Evolutionary conservation across 2,329 filamentous ascomycete species (phyloP).

Genomic region (Ophiocordyceps camponoti-saundersi): DNA sequence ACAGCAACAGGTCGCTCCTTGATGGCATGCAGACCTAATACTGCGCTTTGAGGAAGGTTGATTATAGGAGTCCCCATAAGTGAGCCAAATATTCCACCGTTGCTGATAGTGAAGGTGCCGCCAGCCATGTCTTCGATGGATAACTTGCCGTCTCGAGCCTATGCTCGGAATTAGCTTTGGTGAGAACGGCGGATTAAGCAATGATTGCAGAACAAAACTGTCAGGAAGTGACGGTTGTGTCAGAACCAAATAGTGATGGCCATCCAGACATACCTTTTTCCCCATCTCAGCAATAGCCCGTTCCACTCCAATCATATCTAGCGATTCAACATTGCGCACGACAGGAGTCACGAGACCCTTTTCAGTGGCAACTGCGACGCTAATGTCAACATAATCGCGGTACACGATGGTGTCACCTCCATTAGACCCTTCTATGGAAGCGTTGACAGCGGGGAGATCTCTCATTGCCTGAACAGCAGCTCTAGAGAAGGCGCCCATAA

Average conservation of each 20-base stretch:
- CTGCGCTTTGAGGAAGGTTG: slow-evolving; percentile 85
- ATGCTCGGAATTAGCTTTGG: neutral
- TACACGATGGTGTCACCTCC: slow-evolving; percentile 97
- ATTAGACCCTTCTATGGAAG: slow-evolving; percentile 88
- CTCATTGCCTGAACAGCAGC: slow-evolving; percentile 85
- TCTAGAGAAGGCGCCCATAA: slow-evolving; percentile 95
- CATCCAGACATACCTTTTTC: slow-evolving; percentile 54
- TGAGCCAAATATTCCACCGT: slow-evolving; percentile 91
- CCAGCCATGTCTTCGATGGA: slow-evolving; percentile 99
- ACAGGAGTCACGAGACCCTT: slow-evolving; percentile 96
- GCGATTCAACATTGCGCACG: slow-evolving; percentile 76
- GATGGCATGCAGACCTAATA: slow-evolving; percentile 87
- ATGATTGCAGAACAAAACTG: too few species aligned
- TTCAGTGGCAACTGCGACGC: slow-evolving; percentile 90
- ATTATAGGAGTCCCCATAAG: slow-evolving; percentile 97
- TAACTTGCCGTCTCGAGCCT: slow-evolving; percentile 89
- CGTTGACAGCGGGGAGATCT: slow-evolving; percentile 87
- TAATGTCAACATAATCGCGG: slow-evolving; percentile 94
- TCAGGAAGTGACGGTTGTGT: neutral
- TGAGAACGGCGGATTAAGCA: too few species aligned
- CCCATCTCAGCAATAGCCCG: slow-evolving; percentile 82
- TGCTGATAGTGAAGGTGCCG: slow-evolving; percentile 95
- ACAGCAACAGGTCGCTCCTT: slow-evolving; percentile 84
- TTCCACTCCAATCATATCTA: slow-evolving; percentile 84
- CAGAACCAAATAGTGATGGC: neutral